phyloP scores from a whole-genome alignment of 495 filamentous ascomycete species.

The Penicillium paxilli region DNA sequence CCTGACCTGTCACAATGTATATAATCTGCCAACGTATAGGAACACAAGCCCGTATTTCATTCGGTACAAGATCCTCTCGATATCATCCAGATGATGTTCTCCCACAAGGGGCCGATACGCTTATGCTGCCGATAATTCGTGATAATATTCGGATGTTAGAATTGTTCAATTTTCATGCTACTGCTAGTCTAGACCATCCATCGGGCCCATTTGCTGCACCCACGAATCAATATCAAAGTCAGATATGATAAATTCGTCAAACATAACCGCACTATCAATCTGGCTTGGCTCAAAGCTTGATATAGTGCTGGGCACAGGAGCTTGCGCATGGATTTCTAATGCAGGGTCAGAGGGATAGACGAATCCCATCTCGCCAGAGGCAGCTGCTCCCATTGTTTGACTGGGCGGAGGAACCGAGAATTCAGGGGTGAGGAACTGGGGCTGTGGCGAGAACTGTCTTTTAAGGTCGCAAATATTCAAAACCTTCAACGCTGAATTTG shows the following conservation, averaged over 20 bases:
- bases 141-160: no score
- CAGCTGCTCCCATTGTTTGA: neutral
- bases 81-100: no score
- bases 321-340: no score
- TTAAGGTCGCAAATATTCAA: neutral
- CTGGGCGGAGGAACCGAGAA: neutral
- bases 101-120: no score
- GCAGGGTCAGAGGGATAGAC: neutral
- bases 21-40: no score
- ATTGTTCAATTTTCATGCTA: no score
- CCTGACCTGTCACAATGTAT: no score
- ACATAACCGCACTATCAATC: neutral
- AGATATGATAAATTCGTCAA: conserved; percentile 4
- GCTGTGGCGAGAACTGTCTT: neutral
- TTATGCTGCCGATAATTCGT: no score
- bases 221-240: conserved; percentile 7
- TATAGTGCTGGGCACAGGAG: neutral
- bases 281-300: neutral
- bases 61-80: no score
- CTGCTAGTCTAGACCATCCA: neutral
- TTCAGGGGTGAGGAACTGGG: neutral
- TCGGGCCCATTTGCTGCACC: conserved; percentile 6
- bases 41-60: no score
- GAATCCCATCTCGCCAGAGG: neutral
- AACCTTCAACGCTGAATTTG: neutral